Conservation (phyloP, 805 yeast genomes). For the Groenewaldozyma tartarivorans region DNA sequence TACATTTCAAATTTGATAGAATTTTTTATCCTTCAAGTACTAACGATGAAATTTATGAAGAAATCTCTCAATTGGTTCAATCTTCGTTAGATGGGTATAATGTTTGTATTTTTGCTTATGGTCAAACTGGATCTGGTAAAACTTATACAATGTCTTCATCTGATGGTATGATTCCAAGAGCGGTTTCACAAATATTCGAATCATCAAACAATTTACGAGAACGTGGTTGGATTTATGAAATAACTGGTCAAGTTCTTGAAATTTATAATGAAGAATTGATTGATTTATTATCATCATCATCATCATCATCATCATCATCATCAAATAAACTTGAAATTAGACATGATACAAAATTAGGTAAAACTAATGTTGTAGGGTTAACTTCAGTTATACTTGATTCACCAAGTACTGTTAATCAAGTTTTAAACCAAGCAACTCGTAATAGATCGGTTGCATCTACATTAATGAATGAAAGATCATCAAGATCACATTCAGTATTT, state of each 20-base stretch:
- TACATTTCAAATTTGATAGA: constrained; percentile 62
- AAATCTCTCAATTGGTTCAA: constrained; percentile 77
- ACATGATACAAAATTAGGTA: constrained; percentile 47
- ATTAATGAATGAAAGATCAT: constrained; percentile 69
- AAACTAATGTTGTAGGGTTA: constrained; percentile 54
- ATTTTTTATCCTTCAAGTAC: constrained; percentile 49
- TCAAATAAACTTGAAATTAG: constrained; percentile 54
- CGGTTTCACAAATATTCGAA: constrained; percentile 60
- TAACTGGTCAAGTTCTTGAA: constrained; percentile 74
- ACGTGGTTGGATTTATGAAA: constrained; percentile 53
- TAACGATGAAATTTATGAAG: constrained; percentile 67
- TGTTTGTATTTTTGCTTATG: constrained; percentile 92
- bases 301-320: background rate
- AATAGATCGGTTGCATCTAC: constrained; percentile 78
- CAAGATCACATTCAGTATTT: constrained; percentile 85
- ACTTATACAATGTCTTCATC: constrained; percentile 77
- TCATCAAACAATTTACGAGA: constrained; percentile 39
- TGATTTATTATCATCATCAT: constrained; percentile 43
- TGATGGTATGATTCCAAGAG: constrained; percentile 76
- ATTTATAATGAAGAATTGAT: constrained; percentile 76
- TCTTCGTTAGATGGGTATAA: constrained; percentile 81
- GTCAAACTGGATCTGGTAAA: constrained; percentile 95
- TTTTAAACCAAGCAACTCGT: constrained; percentile 46
- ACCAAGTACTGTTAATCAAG: constrained; percentile 38
- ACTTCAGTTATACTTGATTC: constrained; percentile 38